Conservation (phyloP, 202 grass and related monocot species). For the Cymbopogon flexuosus region DNA sequence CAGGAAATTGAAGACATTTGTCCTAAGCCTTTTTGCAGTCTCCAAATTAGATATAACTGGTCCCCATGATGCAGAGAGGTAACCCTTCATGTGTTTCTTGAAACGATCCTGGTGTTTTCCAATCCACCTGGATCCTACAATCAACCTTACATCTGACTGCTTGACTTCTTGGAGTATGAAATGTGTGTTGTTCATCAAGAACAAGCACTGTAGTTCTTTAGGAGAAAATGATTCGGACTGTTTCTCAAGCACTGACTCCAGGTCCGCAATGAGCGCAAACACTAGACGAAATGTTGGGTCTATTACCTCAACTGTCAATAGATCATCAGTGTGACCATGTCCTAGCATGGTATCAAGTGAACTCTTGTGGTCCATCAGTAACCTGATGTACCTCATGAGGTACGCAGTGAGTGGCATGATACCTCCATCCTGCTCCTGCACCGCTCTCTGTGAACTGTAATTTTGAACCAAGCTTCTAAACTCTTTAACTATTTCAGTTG, state of each 20-base stretch:
- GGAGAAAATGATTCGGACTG: background rate
- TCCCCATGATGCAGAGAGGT: background rate
- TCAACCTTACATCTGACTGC: background rate
- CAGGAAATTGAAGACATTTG: background rate
- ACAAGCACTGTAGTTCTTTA: background rate
- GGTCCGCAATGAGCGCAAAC: background rate
- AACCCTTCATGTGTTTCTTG: background rate
- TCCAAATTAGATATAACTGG: background rate
- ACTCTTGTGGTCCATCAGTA: background rate
- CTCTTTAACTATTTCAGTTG: background rate
- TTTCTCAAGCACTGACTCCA: constrained; percentile 2
- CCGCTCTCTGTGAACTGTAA: background rate
- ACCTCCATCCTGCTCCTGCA: background rate
- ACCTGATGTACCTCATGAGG: constrained; percentile 1
- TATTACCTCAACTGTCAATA: background rate
- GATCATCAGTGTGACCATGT: background rate
- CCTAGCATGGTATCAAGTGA: constrained; percentile 4
- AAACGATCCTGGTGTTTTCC: background rate
- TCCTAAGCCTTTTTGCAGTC: background rate
- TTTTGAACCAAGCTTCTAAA: background rate
- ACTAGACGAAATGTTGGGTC: background rate
- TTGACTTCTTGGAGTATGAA: background rate
- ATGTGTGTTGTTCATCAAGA: constrained; percentile 2
- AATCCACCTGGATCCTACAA: background rate
- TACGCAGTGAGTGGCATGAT: background rate